These are phyloP conservation scores for Coemansia sp. DNA, from an alignment of 192 early-diverging fungal species.

Conservation along the genomic window DNA sequence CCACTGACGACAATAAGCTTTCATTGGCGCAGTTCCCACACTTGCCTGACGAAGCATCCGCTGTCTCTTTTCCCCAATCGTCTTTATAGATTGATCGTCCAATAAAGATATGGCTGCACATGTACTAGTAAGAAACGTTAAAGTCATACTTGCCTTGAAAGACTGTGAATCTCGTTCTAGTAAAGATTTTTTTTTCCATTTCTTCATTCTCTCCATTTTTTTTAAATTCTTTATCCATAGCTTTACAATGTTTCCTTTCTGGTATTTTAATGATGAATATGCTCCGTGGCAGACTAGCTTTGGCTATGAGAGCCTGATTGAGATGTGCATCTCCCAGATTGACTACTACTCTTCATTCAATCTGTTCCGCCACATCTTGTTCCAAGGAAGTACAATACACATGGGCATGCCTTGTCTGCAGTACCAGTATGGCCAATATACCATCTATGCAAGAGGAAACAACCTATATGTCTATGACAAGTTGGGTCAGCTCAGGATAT, in stretches of 20 bases:
- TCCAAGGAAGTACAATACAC: neutral
- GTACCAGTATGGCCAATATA: neutral
- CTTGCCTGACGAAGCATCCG: neutral
- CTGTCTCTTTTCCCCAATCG: neutral
- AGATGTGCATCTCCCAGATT: conserved; percentile 3
- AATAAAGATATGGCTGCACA: too few relatives aligned
- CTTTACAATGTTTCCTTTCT: neutral
- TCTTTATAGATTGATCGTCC: neutral
- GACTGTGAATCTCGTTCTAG: neutral
- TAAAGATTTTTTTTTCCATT: too few relatives aligned
- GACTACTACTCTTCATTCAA: conserved; percentile 7
- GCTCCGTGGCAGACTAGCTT: neutral
- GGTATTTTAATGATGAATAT: neutral
- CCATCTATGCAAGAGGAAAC: neutral
- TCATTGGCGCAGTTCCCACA: neutral
- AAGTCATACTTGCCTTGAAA: neutral
- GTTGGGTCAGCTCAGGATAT: neutral
- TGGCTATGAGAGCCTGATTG: neutral
- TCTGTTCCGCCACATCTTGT: neutral
- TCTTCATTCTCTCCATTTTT: neutral
- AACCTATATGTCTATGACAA: neutral
- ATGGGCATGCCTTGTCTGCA: neutral
- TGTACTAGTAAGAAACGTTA: neutral
- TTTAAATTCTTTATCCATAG: neutral
- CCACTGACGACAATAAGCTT: neutral